Base-by-base conservation (phyloP, 2,329 filamentous ascomycete species). In the Colletotrichum trifolii region DNA sequence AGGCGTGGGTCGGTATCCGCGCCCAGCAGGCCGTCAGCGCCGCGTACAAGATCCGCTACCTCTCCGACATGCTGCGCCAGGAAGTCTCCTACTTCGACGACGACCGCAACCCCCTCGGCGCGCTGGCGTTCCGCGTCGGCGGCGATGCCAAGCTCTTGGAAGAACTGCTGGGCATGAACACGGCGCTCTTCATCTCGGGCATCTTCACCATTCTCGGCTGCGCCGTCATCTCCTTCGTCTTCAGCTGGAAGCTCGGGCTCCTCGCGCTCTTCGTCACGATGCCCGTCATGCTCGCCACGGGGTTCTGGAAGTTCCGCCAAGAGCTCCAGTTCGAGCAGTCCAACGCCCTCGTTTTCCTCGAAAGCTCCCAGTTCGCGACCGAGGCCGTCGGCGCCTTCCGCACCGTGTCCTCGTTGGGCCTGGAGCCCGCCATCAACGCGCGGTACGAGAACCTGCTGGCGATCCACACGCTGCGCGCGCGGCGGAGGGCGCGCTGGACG, bases 351-450 rank as follows among this genome's bases (percentile, higher is more conserved):
- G 83, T 89, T 0, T 90, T 89, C 70, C 79, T 81, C 8, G 82
- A 86, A 43, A 89, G 86, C 67, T 87, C 87, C 0, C 82, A 89
- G 63, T 89, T 90, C 64, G 87, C 87, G 1, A 82, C 85, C 0
- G 88, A 91, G 69, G 84, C 87, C 2, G 85, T 90, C 4, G 81
- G 84, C 2, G 87, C 87, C 0, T 87, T 89, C 64, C 79, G 88
- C n/a, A 90, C 88, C 0, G 87, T 90, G 1, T 79, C 85, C 0
- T 81, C 85, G 0, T 75, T 91, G 4, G 87, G 85, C 0, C 84
- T 90, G 78, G 88, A 91, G 70, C 78, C 85, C 54, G 77, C 77
- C 9, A 88, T 90, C 50, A 76, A 77, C 39, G 65, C 71, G 2
- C 72, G 78, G 3, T 81, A 80, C 54, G 69, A 75, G 5, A 67